Conservation (phyloP, 2,329 filamentous ascomycete genomes). For the Triangularia setosa region DNA sequence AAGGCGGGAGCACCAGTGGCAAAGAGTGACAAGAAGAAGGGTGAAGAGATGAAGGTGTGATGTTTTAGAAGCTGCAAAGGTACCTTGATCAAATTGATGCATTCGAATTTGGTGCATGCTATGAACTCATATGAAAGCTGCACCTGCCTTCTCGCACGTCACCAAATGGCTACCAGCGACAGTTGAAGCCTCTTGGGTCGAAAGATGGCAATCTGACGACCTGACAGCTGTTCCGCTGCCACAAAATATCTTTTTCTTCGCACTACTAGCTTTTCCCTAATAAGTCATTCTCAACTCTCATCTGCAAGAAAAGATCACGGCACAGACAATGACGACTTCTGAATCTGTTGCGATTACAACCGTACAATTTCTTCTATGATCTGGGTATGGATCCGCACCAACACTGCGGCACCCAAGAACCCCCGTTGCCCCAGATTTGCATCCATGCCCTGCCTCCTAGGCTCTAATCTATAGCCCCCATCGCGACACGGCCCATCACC, state of each 20-base stretch:
- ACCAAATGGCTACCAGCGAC: not conserved
- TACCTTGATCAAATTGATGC: no score
- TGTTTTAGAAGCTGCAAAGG: no score
- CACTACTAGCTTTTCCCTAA: not conserved
- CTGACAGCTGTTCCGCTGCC: not conserved
- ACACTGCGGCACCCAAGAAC: no score
- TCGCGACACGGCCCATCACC: no score
- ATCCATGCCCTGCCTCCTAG: no score
- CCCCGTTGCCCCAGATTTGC: no score
- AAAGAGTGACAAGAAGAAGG: slow-evolving; percentile 25
- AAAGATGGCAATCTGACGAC: not conserved
- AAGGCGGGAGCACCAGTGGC: slow-evolving; percentile 28
- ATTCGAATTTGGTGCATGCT: no score
- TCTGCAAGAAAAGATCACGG: not conserved
- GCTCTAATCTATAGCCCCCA: no score
- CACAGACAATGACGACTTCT: not conserved
- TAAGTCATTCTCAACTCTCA: not conserved
- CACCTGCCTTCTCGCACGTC: no score
- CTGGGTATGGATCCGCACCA: not conserved
- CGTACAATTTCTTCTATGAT: not conserved
- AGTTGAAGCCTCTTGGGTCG: not conserved
- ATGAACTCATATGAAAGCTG: no score
- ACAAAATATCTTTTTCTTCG: not conserved
- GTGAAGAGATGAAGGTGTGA: slow-evolving; percentile 9
- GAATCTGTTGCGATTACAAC: not conserved